Base-by-base conservation (phyloP, 306 rosid genomes). In the Medicago arabica region DNA sequence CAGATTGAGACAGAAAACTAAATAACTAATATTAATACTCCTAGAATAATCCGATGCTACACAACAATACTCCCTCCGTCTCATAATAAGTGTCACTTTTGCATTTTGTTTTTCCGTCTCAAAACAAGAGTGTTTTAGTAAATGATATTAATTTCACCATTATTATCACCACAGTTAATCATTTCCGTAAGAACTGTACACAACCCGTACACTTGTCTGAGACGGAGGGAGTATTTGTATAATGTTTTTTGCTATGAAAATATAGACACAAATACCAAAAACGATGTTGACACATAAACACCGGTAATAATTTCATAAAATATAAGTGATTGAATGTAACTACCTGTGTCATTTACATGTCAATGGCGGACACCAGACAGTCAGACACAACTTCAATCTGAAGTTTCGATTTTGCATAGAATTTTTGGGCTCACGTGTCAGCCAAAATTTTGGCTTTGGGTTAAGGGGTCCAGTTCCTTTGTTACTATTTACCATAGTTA, bases 1-100 rank as follows among this genome's bases (percentile, higher is more conserved):
- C 12, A 34, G 14, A 51, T 70, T 23, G 34, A 34, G 49, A 34
- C 34, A 34, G 8, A 16, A 6, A 16, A 70, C 75, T 70, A 34
- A 54, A 31, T 9, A 16, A 70, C 75, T 70, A 34, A 54, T 54
- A 39, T 63, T 71, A 28, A 17, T 62, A 65, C 25, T 75, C 62
- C 39, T 58, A 11, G 49, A 36, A 68, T 8, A 44, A 36, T 51
- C 58, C 8, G 0, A 9, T 21, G 28, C 66, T 47, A 18, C 40
- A 7, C 16, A 58, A 68, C 54, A 19, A 74, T 8, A 31, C 36
- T 31, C 36, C 6, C 36, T 31, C 36, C 36, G 36, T 31, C 36
- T 31, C 36, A 31, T 31, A 31, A 31, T 31, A 31, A 31, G 36
- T 31, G 36, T 31, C 5, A 31, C 36, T 31, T 31, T 31, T 31